A percentile compares a stretch with the other conserved stretches of the same genome.
phyloP scores from a whole-genome alignment of 176 grass and related monocot species.

The Bromus sterilis region DNA sequence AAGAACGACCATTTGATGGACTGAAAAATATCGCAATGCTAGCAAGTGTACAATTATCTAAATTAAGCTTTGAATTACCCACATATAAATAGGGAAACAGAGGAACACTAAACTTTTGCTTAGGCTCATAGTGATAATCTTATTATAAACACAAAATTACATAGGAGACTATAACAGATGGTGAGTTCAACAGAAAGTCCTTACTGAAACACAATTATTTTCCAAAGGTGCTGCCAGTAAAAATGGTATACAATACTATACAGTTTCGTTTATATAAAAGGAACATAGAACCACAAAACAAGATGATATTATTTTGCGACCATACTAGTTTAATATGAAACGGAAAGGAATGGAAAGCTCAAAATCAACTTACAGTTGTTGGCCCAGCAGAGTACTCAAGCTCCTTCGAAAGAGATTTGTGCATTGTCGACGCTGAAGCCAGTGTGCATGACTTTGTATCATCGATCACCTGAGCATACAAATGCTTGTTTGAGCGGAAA shows the following conservation, averaged over 20 bases:
- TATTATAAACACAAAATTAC: not conserved
- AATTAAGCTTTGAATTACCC: no score
- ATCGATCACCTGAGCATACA: conserved; percentile 88
- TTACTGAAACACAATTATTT: not conserved
- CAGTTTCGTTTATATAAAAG: not conserved
- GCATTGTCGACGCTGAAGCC: conserved; percentile 84
- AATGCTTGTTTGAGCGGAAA: conserved; percentile 84
- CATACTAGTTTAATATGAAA: not conserved
- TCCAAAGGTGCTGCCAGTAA: not conserved
- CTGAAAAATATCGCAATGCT: not conserved
- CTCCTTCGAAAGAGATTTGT: conserved; percentile 66
- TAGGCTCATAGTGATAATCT: not conserved
- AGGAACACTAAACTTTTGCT: no score
- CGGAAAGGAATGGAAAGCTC: not conserved
- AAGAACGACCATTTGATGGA: not conserved
- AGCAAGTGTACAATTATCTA: not conserved
- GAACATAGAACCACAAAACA: not conserved
- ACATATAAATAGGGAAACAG: not conserved
- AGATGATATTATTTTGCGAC: not conserved
- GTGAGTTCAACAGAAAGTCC: not conserved
- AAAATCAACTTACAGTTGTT: conserved; percentile 68
- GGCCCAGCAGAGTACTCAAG: conserved; percentile 69
- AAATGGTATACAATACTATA: not conserved
- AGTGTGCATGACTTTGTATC: conserved; percentile 90
- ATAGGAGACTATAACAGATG: not conserved